Conservation (phyloP, 1,284 basidiomycete genomes). For the Ceratobasidium sp. region DNA sequence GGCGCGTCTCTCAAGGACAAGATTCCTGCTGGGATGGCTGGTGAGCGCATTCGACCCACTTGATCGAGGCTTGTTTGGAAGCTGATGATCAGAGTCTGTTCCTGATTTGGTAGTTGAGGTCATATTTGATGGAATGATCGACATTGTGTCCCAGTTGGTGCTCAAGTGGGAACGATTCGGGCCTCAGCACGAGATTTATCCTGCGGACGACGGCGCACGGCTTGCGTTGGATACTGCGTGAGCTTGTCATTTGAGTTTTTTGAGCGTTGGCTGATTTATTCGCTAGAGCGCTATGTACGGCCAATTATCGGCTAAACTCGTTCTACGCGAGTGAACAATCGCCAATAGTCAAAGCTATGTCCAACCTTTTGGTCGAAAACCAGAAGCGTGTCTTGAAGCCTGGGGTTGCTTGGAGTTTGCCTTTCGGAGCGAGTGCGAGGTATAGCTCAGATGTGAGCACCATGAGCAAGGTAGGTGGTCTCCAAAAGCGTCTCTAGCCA, state of each 20-base stretch:
- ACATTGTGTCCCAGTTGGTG: constrained; percentile 66
- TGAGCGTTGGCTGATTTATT: neutral
- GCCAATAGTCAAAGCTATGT: constrained; percentile 53
- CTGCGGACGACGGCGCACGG: constrained; percentile 65
- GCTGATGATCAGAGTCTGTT: neutral
- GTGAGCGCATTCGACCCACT: constrained; percentile 48
- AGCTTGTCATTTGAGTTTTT: constrained; percentile 57
- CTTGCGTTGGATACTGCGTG: constrained; percentile 66
- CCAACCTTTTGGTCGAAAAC: constrained; percentile 46
- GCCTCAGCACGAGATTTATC: constrained; percentile 62
- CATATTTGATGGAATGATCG: constrained; percentile 68
- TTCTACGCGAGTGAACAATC: constrained; percentile 53
- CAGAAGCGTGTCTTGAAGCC: constrained; percentile 46
- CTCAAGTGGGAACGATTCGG: constrained; percentile 67
- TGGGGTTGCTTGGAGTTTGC: constrained; percentile 41
- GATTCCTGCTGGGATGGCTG: neutral
- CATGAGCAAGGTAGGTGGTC: constrained; percentile 49
- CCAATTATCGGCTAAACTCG: constrained; percentile 55
- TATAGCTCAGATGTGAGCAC: constrained; percentile 46
- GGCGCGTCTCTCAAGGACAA: constrained; percentile 62
- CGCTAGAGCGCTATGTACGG: constrained; percentile 45
- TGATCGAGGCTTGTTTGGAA: constrained; percentile 65
- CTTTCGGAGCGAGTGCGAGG: constrained; percentile 39
- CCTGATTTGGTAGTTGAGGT: constrained; percentile 58
- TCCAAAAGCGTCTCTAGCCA: constrained; percentile 19